phyloP scores from a whole-genome alignment of 2,329 filamentous ascomycete species.

The Alternaria consortialis region DNA sequence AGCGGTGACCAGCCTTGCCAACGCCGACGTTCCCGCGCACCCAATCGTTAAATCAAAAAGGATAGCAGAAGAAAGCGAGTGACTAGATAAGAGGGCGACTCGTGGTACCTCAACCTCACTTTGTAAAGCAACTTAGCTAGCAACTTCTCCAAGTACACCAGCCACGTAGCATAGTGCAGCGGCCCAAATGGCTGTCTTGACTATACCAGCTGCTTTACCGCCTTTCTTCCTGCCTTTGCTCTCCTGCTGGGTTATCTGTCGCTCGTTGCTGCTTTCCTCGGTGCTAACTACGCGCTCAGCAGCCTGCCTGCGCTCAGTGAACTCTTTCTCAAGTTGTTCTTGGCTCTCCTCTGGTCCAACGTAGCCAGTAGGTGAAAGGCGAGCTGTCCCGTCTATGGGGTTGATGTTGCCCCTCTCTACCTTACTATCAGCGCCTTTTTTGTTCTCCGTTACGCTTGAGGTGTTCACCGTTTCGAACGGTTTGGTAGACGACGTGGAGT shows the following conservation, averaged over 20 bases:
- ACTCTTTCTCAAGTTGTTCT: slow-evolving; percentile 33
- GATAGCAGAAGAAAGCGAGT: background rate
- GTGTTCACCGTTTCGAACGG: slow-evolving; percentile 15
- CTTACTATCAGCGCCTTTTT: background rate
- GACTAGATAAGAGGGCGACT: background rate
- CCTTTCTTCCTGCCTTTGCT: slow-evolving; percentile 16
- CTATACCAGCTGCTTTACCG: slow-evolving; percentile 30
- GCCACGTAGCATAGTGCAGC: slow-evolving; percentile 43
- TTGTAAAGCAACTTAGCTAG: background rate
- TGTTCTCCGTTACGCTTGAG: background rate
- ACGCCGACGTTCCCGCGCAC: background rate
- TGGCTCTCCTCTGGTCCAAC: slow-evolving; percentile 38
- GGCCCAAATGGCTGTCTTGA: slow-evolving; percentile 44
- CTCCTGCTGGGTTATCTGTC: slow-evolving; percentile 7
- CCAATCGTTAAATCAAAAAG: background rate
- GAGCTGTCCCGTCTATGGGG: slow-evolving; percentile 49
- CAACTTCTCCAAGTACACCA: slow-evolving; percentile 43
- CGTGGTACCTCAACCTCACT: background rate
- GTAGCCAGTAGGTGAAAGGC: slow-evolving; percentile 46
- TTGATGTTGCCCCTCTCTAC: slow-evolving; percentile 29
- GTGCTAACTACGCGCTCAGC: slow-evolving; percentile 19
- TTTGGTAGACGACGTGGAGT: slow-evolving; percentile 14
- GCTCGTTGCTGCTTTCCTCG: background rate
- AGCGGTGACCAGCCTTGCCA: background rate
- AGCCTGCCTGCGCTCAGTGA: slow-evolving; percentile 35